Evolutionary conservation across 2,329 filamentous ascomycete species (phyloP).

Genomic region (Colletotrichum orchidophilum): DNA sequence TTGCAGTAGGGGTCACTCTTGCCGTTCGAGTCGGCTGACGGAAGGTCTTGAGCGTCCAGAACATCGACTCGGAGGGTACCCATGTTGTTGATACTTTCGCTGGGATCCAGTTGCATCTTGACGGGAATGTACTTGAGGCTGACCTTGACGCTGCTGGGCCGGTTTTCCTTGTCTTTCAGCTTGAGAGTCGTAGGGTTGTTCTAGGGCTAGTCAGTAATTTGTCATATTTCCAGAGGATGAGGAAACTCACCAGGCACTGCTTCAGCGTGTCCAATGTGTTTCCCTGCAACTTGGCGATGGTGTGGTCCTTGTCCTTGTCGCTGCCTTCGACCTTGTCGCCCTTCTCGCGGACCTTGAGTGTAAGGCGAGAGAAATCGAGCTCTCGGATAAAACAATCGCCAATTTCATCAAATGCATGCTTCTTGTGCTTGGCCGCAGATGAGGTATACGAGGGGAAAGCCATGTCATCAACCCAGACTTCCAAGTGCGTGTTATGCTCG

Average conservation of each 20-base stretch:
- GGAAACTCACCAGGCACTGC: slow-evolving; percentile 76
- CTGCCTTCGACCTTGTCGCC: slow-evolving; percentile 71
- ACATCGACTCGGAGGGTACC: slow-evolving; percentile 94
- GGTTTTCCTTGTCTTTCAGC: slow-evolving; percentile 81
- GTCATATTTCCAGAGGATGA: neutral
- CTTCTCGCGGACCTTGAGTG: slow-evolving; percentile 85
- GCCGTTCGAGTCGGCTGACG: slow-evolving; percentile 92
- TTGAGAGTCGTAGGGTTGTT: slow-evolving; percentile 89
- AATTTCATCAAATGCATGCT: slow-evolving; percentile 86
- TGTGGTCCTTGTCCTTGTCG: slow-evolving; percentile 76
- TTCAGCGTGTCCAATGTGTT: slow-evolving; percentile 89
- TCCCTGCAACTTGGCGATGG: slow-evolving; percentile 83
- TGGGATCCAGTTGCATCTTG: slow-evolving; percentile 91
- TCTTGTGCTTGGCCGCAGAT: slow-evolving; percentile 74
- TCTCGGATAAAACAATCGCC: slow-evolving; percentile 97
- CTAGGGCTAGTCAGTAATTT: slow-evolving; percentile 48
- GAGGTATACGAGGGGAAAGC: slow-evolving; percentile 89
- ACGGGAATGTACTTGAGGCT: slow-evolving; percentile 95
- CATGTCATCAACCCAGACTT: slow-evolving; percentile 95
- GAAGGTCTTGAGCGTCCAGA: slow-evolving; percentile 86
- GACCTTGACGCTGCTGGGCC: slow-evolving; percentile 82
- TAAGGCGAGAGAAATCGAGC: slow-evolving; percentile 94
- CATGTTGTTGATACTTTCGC: slow-evolving; percentile 99
- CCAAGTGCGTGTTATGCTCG: slow-evolving; percentile 78
- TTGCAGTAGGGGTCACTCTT: slow-evolving; percentile 98